Conservation (phyloP, 73 alveolate genomes). For the Tetrahymena borealis region DNA sequence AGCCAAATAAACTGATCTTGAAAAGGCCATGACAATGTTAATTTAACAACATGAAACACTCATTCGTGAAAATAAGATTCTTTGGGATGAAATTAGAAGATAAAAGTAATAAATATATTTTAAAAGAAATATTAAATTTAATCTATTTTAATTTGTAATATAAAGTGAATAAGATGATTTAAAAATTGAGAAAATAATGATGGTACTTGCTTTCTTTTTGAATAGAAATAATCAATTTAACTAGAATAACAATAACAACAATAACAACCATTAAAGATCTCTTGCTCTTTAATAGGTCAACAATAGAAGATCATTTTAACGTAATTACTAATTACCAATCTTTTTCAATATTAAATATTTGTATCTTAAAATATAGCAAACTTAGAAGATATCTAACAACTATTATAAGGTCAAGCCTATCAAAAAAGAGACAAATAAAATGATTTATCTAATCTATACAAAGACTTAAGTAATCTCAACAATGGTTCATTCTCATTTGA, state of each 20-base stretch:
- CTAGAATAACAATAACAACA: background rate
- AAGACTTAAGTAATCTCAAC: background rate
- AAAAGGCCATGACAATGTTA: background rate
- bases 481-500: background rate
- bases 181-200: background rate
- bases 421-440: background rate
- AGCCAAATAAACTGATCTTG: background rate
- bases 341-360: background rate
- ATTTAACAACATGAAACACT: background rate
- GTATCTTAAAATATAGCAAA: background rate
- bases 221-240: background rate
- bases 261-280: background rate
- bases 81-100: background rate
- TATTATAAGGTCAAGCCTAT: background rate
- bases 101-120: background rate
- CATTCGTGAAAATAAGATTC: background rate
- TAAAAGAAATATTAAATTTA: background rate
- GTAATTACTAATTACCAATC: background rate
- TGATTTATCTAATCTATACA: background rate
- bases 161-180: background rate
- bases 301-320: background rate
- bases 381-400: background rate
- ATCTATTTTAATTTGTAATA: background rate
- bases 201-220: background rate
- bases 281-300: background rate